These are phyloP conservation scores for Kitagawia praeruptora DNA, from an alignment of 129 eudicot species.

Conservation along the genomic window DNA sequence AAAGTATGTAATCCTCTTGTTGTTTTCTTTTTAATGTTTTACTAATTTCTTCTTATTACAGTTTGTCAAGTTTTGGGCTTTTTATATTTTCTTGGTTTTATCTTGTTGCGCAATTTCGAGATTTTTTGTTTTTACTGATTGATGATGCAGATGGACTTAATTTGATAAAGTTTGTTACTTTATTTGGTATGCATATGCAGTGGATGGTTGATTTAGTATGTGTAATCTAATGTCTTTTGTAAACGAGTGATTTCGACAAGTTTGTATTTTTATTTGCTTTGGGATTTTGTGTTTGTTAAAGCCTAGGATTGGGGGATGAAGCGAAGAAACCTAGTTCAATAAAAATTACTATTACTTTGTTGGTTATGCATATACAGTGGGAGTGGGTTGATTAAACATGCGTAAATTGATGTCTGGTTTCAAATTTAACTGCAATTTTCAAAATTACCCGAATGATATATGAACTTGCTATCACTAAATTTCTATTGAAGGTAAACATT, in stretches of 20 bases:
- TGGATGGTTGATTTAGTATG: neutral
- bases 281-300: neutral
- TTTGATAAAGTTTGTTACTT: neutral
- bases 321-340: neutral
- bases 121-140: neutral
- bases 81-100: neutral
- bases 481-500: neutral
- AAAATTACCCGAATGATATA: neutral
- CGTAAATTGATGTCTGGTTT: neutral
- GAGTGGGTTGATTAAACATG: neutral
- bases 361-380: neutral
- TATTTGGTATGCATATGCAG: neutral
- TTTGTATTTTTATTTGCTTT: neutral
- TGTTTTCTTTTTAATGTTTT: neutral
- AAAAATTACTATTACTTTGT: neutral
- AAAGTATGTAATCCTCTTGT: slow-evolving; percentile 42
- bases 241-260: neutral
- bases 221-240: neutral
- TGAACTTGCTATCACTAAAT: neutral
- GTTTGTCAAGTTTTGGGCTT: neutral
- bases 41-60: too few species aligned
- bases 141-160: neutral
- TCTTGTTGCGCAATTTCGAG: neutral
- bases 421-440: neutral
- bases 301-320: neutral